Percentiles rank a stretch among this genome's conserved stretches.
phyloP scores from a whole-genome alignment of 2,329 filamentous ascomycete genomes.

The Ramichloridium luteum region DNA sequence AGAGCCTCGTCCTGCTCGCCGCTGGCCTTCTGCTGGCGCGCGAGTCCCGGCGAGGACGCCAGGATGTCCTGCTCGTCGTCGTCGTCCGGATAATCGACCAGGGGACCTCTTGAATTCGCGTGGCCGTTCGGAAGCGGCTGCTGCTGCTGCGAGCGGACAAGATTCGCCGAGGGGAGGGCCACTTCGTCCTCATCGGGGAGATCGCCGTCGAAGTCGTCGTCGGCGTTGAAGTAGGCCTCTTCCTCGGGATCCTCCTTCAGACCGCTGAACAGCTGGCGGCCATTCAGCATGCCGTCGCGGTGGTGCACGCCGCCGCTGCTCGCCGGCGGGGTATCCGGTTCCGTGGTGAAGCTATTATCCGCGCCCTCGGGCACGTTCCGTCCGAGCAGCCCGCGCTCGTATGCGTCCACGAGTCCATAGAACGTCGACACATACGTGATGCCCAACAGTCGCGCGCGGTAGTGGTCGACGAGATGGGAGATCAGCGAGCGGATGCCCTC shows the following conservation, averaged over 20 bases:
- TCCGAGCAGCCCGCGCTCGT: slow-evolving; percentile 52
- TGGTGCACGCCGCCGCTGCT: too few relatives aligned
- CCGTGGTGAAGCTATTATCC: slow-evolving; percentile 55
- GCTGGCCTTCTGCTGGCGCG: slow-evolving; percentile 19
- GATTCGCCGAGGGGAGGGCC: slow-evolving; percentile 22
- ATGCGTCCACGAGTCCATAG: slow-evolving; percentile 58
- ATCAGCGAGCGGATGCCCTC: slow-evolving; percentile 72
- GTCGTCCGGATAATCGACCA: slow-evolving; percentile 89
- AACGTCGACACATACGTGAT: slow-evolving; percentile 83
- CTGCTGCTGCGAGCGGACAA: slow-evolving; percentile 12
- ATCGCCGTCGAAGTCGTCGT: slow-evolving; percentile 73
- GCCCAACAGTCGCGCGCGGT: slow-evolving; percentile 60
- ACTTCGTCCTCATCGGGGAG: slow-evolving; percentile 21
- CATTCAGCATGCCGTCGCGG: slow-evolving; percentile 38
- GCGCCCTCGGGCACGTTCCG: slow-evolving; percentile 33
- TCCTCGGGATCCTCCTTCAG: slow-evolving; percentile 74
- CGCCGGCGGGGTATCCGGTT: slow-evolving; percentile 42
- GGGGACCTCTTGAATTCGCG: slow-evolving; percentile 52
- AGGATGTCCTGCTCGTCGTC: slow-evolving; percentile 52
- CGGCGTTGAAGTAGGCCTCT: slow-evolving; percentile 84
- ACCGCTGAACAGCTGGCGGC: slow-evolving; percentile 47
- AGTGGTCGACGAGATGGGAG: slow-evolving; percentile 71
- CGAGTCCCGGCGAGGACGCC: slow-evolving; percentile 37
- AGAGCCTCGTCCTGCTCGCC: slow-evolving; percentile 17
- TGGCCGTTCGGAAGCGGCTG: slow-evolving; percentile 43